Conservation (phyloP, 306 rosid species). For the Alnus rubra region DNA sequence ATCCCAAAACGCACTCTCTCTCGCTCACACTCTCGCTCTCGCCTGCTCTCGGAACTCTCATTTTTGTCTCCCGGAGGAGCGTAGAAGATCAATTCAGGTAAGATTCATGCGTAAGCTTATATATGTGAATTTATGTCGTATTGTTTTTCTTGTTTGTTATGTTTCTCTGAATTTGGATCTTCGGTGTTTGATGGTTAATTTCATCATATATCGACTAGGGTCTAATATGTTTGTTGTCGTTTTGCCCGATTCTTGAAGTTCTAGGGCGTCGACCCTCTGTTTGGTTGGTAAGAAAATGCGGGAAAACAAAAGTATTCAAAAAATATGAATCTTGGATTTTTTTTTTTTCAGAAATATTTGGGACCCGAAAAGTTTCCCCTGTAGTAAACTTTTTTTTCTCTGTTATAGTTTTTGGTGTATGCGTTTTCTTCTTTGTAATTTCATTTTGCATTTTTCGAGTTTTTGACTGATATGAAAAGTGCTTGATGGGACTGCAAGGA, state of each 20-base stretch:
- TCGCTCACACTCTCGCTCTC: too few relatives aligned
- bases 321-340: not conserved
- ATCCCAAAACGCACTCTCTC: not conserved
- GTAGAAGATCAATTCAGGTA: constrained; percentile 57
- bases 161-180: not conserved
- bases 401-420: not conserved
- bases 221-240: constrained; percentile 12
- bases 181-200: not conserved
- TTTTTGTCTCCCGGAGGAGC: constrained; percentile 37
- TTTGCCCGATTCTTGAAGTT: constrained; percentile 1
- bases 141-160: constrained; percentile 14
- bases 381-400: not conserved
- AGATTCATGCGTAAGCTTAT: not conserved
- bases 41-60: constrained; percentile 27
- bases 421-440: not conserved
- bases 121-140: not conserved
- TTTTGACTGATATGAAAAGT: not conserved
- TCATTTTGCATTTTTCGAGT: not conserved
- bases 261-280: not conserved
- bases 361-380: too few relatives aligned
- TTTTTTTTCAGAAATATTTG: not conserved
- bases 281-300: not conserved
- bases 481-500: not conserved
- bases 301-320: not conserved
- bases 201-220: constrained; percentile 26